Percentiles rank a stretch among this genome's conserved stretches.
phyloP scores from a whole-genome alignment of 129 eudicot species.

The Ambrosia trifida region DNA sequence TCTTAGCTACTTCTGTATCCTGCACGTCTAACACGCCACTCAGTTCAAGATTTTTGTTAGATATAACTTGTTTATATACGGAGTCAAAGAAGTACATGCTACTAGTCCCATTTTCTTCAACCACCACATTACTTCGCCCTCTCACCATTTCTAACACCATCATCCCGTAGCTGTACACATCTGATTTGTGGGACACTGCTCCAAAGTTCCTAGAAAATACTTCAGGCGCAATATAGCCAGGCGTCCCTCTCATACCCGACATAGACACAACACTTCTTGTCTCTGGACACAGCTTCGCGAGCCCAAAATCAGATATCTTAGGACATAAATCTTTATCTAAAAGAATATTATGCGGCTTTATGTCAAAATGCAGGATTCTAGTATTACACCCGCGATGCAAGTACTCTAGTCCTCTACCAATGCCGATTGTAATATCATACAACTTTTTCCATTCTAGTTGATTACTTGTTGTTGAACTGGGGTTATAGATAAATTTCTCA shows the following conservation, averaged over 20 bases:
- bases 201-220: slow-evolving; percentile 33
- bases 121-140: slow-evolving; percentile 21
- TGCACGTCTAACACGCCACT: background rate
- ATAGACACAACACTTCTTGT: slow-evolving; percentile 27
- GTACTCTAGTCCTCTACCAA: slow-evolving; percentile 38
- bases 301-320: slow-evolving; percentile 40
- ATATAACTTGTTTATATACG: slow-evolving; percentile 23
- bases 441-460: slow-evolving; percentile 27
- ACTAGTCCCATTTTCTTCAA: slow-evolving; percentile 1
- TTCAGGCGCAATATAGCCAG: slow-evolving; percentile 33
- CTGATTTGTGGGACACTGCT: slow-evolving; percentile 35
- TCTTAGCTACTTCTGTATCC: slow-evolving; percentile 19
- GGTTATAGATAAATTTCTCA: slow-evolving; percentile 16
- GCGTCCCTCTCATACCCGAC: slow-evolving; percentile 37
- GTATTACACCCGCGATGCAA: slow-evolving; percentile 38
- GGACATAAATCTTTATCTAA: slow-evolving; percentile 32
- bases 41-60: slow-evolving; percentile 4
- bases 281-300: slow-evolving; percentile 26
- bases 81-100: slow-evolving; percentile 15
- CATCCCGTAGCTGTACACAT: slow-evolving; percentile 37
- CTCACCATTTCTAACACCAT: slow-evolving; percentile 38
- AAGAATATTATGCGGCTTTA: slow-evolving; percentile 36
- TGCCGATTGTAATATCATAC: slow-evolving; percentile 23
- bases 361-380: slow-evolving; percentile 35
- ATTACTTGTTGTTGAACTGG: background rate